A percentile compares a stretch with the other conserved stretches of the same genome.
These are phyloP conservation scores for Limtongozyma cylindracea DNA, from an alignment of 805 yeast species.

Conservation along the genomic window DNA sequence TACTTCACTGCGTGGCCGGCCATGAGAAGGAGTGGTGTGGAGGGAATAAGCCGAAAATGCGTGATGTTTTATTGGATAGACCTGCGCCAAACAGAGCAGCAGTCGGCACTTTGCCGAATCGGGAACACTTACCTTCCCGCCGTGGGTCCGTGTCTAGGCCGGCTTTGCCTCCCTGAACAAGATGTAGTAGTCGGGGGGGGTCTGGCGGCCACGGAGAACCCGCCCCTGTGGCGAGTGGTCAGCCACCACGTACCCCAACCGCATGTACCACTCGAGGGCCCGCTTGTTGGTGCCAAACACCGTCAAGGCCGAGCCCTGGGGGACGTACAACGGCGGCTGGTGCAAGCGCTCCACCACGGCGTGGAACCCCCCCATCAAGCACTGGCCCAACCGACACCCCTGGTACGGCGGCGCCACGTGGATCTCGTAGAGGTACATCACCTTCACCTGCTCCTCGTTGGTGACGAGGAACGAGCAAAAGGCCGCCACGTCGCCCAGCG, in stretches of 20 bases:
- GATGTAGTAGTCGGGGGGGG: constrained; percentile 19
- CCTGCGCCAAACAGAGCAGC: neutral
- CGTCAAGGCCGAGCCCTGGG: constrained; percentile 8
- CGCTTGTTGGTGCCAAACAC: constrained; percentile 19
- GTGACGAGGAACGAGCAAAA: constrained; percentile 22
- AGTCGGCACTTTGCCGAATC: neutral
- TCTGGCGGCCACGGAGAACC: constrained; percentile 11
- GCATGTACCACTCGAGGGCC: constrained; percentile 18
- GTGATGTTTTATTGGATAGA: too few relatives aligned
- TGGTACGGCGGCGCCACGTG: constrained; percentile 16
- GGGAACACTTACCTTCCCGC: neutral
- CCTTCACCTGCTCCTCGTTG: constrained; percentile 8
- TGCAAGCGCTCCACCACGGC: constrained; percentile 4
- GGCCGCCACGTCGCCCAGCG: constrained; percentile 6
- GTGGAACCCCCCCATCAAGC: constrained; percentile 12
- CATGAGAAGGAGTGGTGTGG: neutral
- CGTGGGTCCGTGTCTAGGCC: neutral
- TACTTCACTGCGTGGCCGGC: constrained; percentile 9
- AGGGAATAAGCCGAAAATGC: too few relatives aligned
- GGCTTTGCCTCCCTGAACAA: neutral
- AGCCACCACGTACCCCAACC: constrained; percentile 12
- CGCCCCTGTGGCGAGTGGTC: constrained; percentile 19
- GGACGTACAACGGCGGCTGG: neutral
- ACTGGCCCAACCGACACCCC: constrained; percentile 11
- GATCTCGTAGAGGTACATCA: constrained; percentile 29